phyloP scores from a whole-genome alignment of 345 rosid species.

The Carallia brachiata region DNA sequence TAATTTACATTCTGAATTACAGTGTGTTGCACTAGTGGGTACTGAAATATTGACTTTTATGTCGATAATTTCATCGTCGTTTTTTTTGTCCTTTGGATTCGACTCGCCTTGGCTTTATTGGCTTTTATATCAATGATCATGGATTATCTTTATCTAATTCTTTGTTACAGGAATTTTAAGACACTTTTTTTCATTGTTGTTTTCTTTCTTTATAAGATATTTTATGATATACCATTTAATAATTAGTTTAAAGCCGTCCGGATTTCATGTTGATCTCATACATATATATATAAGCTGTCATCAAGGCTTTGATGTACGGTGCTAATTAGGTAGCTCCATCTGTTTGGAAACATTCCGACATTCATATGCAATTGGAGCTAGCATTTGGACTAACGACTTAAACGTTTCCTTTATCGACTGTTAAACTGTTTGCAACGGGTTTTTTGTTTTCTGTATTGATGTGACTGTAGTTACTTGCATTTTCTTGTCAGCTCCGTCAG shows the following conservation, averaged over 20 bases:
- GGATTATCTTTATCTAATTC: background rate
- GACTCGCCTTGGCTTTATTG: background rate
- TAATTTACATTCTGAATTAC: background rate
- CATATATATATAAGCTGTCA: background rate
- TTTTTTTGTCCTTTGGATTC: constrained; percentile 12
- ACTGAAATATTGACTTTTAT: background rate
- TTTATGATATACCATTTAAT: background rate
- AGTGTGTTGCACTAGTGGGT: background rate
- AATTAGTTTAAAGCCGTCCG: too few relatives aligned
- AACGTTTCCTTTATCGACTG: too few relatives aligned
- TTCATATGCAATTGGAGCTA: background rate
- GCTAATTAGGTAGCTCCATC: background rate
- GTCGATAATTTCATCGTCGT: background rate
- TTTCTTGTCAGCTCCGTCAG: constrained; percentile 19
- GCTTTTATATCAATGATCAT: background rate
- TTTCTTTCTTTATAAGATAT: background rate
- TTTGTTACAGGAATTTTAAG: background rate
- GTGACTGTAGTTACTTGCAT: background rate
- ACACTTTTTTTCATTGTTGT: background rate
- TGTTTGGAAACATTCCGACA: background rate
- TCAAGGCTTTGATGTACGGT: background rate
- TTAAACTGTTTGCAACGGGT: too few relatives aligned
- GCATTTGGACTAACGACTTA: background rate
- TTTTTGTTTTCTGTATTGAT: too few relatives aligned
- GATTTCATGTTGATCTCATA: background rate